These are phyloP conservation scores for Heliamphora exappendiculata DNA, from an alignment of 148 eudicot species.

Conservation along the genomic window DNA sequence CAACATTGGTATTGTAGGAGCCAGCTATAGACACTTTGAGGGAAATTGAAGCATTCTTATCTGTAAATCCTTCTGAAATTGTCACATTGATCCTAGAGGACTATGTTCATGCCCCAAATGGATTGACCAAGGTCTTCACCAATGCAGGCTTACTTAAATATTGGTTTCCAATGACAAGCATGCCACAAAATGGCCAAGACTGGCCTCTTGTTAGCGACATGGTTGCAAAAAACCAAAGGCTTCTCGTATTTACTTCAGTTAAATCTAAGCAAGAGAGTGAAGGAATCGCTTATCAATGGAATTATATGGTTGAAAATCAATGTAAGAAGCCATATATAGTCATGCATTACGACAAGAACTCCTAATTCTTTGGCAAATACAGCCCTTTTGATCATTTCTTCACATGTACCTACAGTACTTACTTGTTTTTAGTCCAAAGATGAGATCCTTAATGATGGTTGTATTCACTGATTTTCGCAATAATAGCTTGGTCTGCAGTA, in stretches of 20 bases:
- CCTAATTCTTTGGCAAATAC: not conserved
- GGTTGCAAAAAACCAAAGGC: slow-evolving; percentile 60
- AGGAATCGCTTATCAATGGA: slow-evolving; percentile 11
- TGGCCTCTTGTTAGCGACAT: slow-evolving; percentile 81
- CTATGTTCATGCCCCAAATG: slow-evolving; percentile 59
- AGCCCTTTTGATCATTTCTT: not conserved
- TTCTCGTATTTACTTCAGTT: slow-evolving; percentile 64
- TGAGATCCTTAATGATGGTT: too few species aligned
- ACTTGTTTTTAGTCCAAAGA: too few species aligned
- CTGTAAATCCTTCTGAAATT: slow-evolving; percentile 59
- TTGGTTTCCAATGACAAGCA: slow-evolving; percentile 64
- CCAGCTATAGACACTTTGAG: slow-evolving; percentile 54
- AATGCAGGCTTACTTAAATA: slow-evolving; percentile 63
- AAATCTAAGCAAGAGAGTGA: slow-evolving; percentile 38
- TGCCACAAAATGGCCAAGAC: slow-evolving; percentile 66
- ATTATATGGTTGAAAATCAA: slow-evolving; percentile 5
- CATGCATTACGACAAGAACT: not conserved
- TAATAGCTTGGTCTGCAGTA: too few species aligned
- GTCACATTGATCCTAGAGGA: slow-evolving; percentile 77
- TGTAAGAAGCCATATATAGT: not conserved
- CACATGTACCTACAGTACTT: not conserved
- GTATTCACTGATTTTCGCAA: too few species aligned
- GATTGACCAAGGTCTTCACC: slow-evolving; percentile 64
- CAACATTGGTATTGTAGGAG: slow-evolving; percentile 23
- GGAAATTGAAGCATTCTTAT: slow-evolving; percentile 60